Base-by-base conservation (phyloP, 768 basidiomycete species). In the Pleurotus pulmonarius region DNA sequence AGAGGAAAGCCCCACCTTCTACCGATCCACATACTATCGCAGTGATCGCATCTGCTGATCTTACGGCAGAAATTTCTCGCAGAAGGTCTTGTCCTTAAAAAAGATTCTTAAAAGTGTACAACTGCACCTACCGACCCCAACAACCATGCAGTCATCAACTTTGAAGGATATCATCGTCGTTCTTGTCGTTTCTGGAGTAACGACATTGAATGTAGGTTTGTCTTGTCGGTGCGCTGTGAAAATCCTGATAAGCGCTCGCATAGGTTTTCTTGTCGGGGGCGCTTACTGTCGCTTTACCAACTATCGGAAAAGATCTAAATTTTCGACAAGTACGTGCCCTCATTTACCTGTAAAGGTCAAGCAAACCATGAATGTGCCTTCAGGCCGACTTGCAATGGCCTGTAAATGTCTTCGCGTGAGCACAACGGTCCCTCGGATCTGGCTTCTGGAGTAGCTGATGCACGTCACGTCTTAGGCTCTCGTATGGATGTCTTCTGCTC, bases 281-380 rank as follows among this genome's bases (percentile, higher is more conserved):
- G 4, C 56, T 67, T 5, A 67, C 66, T 5, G 62, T 67, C 15
- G 63, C 65, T n/a, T 59, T 67, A 24, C 66, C 65, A 8, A 67
- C 66, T 15, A 67, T 67, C 18, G 65, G 65, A 18, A 63, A 59
- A 48, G 66, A 66, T 41, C 57, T 67, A 9, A 25, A 57, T 26
- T 65, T 67, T 55, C 55, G 56, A 49, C 60, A 66, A 56, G 59
- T 61, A 39, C 46, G 46, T 25, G n/a, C 24, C 24, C 29, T 20
- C 7, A 7, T 12, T 1, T 20, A n/a, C 18, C 7, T 6, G 0
- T 20, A 5, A 16, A 47, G 13, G 5, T 47, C n/a, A 15, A 20
- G 20, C 6, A 18, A 16, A 6, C 7, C 43, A n/a, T 48, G 29
- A 44, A 37, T 20, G 16, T 9, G 7, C 9, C 13, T 5, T 12